These are phyloP conservation scores for Podospora pseudoanserina DNA, from an alignment of 495 filamentous ascomycete species.

Conservation along the genomic window DNA sequence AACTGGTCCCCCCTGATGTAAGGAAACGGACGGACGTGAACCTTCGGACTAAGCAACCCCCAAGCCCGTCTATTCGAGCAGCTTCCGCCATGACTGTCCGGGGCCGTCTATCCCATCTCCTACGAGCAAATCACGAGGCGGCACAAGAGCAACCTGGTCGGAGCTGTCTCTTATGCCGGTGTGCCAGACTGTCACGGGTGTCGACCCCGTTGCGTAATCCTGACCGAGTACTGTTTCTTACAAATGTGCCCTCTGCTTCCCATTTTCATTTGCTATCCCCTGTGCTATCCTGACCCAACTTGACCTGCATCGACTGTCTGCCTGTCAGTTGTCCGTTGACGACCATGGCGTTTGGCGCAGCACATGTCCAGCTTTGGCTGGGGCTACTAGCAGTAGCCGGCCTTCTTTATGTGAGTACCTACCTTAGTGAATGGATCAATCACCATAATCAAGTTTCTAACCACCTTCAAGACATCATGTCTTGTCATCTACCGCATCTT, in stretches of 20 bases:
- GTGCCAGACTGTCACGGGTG: not conserved
- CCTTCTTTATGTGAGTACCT: slow-evolving; percentile 26
- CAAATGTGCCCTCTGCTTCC: not conserved
- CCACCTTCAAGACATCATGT: slow-evolving; percentile 23
- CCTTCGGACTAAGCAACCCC: not conserved
- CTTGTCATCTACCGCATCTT: slow-evolving; percentile 51
- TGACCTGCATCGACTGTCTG: not conserved
- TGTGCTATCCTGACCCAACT: not conserved
- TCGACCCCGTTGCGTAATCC: slow-evolving; percentile 13
- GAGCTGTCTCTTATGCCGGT: not conserved
- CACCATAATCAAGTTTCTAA: not conserved
- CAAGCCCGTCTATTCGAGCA: not conserved
- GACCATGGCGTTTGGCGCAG: slow-evolving; percentile 26
- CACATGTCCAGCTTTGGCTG: slow-evolving; percentile 33
- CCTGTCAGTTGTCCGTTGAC: not conserved
- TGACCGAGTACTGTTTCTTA: slow-evolving; percentile 2
- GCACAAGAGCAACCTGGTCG: not conserved
- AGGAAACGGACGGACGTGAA: slow-evolving; percentile 2
- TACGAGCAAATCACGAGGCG: not conserved
- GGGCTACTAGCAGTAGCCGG: slow-evolving; percentile 18
- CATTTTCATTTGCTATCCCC: not conserved
- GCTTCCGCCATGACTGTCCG: not conserved
- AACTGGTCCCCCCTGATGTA: slow-evolving; percentile 7
- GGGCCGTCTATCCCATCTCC: not conserved
- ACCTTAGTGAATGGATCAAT: too few relatives aligned